Evolutionary conservation across 306 rosid genomes (phyloP), one percentile per base, ranked within the genome.

Genomic region (Mimosa pudica): DNA sequence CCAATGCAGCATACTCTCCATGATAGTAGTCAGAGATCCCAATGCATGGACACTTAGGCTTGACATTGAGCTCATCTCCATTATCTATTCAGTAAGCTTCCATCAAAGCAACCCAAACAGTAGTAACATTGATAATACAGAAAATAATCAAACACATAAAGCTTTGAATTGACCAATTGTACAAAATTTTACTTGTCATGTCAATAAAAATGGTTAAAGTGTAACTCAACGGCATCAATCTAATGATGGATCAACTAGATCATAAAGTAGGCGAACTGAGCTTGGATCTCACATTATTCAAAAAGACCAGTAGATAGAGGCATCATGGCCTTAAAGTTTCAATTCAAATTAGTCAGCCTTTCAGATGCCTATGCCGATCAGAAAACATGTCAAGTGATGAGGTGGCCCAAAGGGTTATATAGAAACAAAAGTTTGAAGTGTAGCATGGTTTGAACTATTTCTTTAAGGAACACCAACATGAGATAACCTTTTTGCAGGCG

Each of bases 71-170:
- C 87, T 92, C 47, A 71, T 69, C 77, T 65, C 88, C 7, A 85
- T 92, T 30, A 17, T 83, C 77, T 92, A 87, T 84, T 81, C 94
- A 47, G 94, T 90, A 88, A 88, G 93, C 79, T 62, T 64, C 30
- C 49, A 63, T 36, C 14, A 67, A 74, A 74, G 62, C 74, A 74
- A 57, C 71, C 81, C 18, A 65, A 70, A 24, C 30, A 52, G 14
- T 30, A 47, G n/a, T 44, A 20, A 13, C 16, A 35, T 6, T 12
- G 70, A 64, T 12, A 45, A 35, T 16, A 17, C 72, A 44, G 54
- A 11, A 7, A 42, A 38, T 38, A 38, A 5, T 38, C 42, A 38
- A 16, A 11, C 57, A 69, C 60, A 18, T 12, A 2, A 52, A 38
- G 58, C 54, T 80, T 45, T 35, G 44, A 68, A 58, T 46, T 62